phyloP scores from a whole-genome alignment of 192 early-diverging fungal species.

The Backusella tarrabulga region DNA sequence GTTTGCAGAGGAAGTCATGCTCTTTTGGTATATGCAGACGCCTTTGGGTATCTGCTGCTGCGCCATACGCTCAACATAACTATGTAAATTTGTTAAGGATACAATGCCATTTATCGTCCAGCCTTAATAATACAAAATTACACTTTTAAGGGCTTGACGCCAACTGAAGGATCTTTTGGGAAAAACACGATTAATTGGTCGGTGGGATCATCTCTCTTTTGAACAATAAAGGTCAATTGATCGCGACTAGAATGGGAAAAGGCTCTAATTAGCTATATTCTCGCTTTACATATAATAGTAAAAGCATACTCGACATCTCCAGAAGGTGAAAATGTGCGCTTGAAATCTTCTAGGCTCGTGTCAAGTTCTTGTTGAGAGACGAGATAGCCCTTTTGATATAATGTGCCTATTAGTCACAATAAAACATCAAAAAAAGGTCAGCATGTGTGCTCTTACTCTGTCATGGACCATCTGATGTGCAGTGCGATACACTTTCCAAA shows the following conservation, averaged over 20 bases:
- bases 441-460: slow-evolving; percentile 51
- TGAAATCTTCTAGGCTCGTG: slow-evolving; percentile 81
- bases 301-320: slow-evolving; percentile 75
- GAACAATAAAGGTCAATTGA: slow-evolving; percentile 80
- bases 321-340: slow-evolving; percentile 57
- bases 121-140: slow-evolving; percentile 39
- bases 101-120: neutral
- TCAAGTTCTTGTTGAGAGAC: slow-evolving; percentile 79
- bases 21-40: slow-evolving; percentile 86
- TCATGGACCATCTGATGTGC: slow-evolving; percentile 88
- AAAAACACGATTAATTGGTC: slow-evolving; percentile 92
- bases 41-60: slow-evolving; percentile 78
- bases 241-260: slow-evolving; percentile 55
- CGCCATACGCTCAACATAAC: slow-evolving; percentile 77
- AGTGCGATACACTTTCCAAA: slow-evolving; percentile 87
- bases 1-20: slow-evolving; percentile 80
- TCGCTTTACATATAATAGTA: neutral
- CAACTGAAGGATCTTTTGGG: slow-evolving; percentile 85
- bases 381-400: slow-evolving; percentile 68
- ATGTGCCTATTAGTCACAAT: neutral
- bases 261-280: neutral
- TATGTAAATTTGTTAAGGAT: slow-evolving; percentile 13
- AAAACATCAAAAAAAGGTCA: neutral
- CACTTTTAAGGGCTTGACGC: slow-evolving; percentile 88
- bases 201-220: slow-evolving; percentile 74